phyloP scores from a whole-genome alignment of 768 basidiomycete genomes.

The Dioszegia crocea region DNA sequence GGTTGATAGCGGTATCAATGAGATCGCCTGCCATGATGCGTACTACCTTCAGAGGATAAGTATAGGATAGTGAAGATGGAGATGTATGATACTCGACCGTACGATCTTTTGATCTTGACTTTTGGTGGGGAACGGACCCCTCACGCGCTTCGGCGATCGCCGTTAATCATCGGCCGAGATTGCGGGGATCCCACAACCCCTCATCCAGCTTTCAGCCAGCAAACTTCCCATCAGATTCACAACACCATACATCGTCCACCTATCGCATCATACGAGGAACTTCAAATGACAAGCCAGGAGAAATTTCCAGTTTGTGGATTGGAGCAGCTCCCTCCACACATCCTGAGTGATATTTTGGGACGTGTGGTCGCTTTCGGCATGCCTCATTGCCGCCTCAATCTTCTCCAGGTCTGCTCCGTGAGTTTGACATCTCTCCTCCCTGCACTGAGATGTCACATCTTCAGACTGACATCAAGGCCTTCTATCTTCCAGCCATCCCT shows the following conservation, averaged over 20 bases:
- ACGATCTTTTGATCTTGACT: not conserved
- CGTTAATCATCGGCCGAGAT: too few species aligned
- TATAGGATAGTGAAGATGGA: not conserved
- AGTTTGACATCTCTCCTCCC: too few species aligned
- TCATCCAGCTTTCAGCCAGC: not conserved
- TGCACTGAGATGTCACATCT: too few species aligned
- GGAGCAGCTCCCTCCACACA: not conserved
- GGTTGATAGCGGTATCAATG: not conserved
- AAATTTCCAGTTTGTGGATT: too few species aligned
- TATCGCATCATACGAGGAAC: too few species aligned
- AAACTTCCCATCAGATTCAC: too few species aligned
- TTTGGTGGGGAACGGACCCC: conserved; percentile 4
- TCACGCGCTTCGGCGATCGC: too few species aligned
- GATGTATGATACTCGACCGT: not conserved
- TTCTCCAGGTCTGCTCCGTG: not conserved
- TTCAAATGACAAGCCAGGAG: too few species aligned
- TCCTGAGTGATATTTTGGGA: not conserved
- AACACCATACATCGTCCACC: too few species aligned
- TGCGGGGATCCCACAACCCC: not conserved
- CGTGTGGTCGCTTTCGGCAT: not conserved
- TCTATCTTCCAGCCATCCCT: not conserved
- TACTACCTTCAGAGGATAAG: too few species aligned
- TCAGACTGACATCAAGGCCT: not conserved
- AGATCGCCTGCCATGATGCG: not conserved
- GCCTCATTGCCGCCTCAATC: not conserved